Conservation (phyloP, 192 early-diverging fungal genomes). For the Funneliformis mosseae region DNA sequence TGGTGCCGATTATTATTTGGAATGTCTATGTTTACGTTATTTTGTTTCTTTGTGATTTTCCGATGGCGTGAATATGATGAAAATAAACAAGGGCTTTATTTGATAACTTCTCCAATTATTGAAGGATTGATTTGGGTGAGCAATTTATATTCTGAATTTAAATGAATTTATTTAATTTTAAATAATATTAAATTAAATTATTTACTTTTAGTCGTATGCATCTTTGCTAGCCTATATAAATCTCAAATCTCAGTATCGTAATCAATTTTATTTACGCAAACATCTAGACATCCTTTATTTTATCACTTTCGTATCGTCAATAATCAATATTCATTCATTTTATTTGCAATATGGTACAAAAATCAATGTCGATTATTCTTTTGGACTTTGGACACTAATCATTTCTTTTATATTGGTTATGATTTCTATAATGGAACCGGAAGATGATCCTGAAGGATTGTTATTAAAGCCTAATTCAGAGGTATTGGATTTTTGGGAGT, state of each 20-base stretch:
- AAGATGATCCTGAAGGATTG: neutral
- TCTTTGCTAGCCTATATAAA: neutral
- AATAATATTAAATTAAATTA: neutral
- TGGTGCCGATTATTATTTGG: neutral
- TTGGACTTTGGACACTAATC: neutral
- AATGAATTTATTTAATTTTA: neutral
- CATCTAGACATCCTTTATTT: slow-evolving; percentile 9
- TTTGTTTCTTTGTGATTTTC: neutral
- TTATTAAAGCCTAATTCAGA: slow-evolving; percentile 18
- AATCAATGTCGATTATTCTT: neutral
- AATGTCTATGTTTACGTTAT: neutral
- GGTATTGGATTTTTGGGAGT: neutral
- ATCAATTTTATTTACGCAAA: slow-evolving; percentile 2
- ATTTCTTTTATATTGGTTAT: slow-evolving; percentile 16
- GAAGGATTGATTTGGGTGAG: slow-evolving; percentile 8
- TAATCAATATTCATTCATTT: slow-evolving; percentile 7
- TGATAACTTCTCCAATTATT: neutral
- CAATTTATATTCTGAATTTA: neutral
- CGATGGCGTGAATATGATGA: neutral
- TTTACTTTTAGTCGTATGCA: slow-evolving; percentile 4
- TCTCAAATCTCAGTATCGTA: neutral
- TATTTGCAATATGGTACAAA: neutral
- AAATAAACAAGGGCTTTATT: slow-evolving; percentile 1
- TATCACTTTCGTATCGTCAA: slow-evolving; percentile 2
- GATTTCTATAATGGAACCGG: slow-evolving; percentile 7